Evolutionary conservation across 2,329 filamentous ascomycete genomes (phyloP), one percentile per base, ranked within the genome.

Genomic region (Ophiostoma pallidulum): DNA sequence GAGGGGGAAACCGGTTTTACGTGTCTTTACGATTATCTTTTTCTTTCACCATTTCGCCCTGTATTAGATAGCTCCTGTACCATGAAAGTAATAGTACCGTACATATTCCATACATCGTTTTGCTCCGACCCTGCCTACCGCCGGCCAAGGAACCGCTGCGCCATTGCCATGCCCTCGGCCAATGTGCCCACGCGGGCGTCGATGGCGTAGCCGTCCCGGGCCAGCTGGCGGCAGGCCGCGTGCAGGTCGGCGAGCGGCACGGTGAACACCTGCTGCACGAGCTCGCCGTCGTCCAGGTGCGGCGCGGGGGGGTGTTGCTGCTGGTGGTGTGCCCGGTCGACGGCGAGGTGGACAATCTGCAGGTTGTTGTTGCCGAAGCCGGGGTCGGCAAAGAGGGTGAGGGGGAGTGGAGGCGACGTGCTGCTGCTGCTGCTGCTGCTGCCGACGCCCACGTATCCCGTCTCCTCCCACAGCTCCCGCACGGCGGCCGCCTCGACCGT

Each of bases 181-280:
- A 91, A 65, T 5, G 84, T 86, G 2, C 82, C 86, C 2, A 91
- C 81, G 33, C 86, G 72, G 6, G 85, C 85, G 63, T 92, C 86
- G 55, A 92, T 86, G 1, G 83, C 86, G 62, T 77, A 89, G 0
- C 86, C 86, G 53, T 87, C 69, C 2, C 67, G 66, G 59, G 89
- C 84, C 1, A 89, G 68, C 53, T 63, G 73, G 61, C 78, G 78
- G 59, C 81, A 81, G 59, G 84, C 79, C 0, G 72, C 72, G 68
- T 82, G 88, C 33, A 91, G 63, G 13, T 73, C 68, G 18, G 64
- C 67, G 37, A 91, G 60, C 6, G 80, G 81, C 8, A 87, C 72
- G 8, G 75, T 77, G 58, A 91, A 90, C 29, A 82, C 81, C 61
- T 90, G 84, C 16, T 50, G 43, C 58, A 91, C 90, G 60, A 89